Percentiles rank a stretch among this genome's conserved stretches.
Evolutionary conservation across 306 rosid species (phyloP).

Genomic region (Corylus heterophylla): DNA sequence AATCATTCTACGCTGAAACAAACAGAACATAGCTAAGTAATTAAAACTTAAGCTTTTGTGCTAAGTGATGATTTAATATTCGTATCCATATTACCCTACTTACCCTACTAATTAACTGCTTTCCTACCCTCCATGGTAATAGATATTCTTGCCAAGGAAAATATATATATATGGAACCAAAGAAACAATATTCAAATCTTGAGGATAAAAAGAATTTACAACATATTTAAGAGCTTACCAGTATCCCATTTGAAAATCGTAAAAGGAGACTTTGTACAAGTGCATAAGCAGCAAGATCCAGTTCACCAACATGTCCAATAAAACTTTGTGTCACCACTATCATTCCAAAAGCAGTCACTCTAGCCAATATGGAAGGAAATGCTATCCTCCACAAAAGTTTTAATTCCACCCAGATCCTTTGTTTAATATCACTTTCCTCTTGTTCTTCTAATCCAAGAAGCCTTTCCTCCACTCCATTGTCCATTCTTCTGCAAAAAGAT

Average conservation of each 20-base stretch:
- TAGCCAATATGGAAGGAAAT: slow-evolving; percentile 51
- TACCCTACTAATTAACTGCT: too few species aligned
- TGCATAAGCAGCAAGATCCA: slow-evolving; percentile 57
- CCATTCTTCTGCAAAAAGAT: neutral
- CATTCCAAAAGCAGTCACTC: slow-evolving; percentile 52
- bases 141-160: too few species aligned
- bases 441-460: slow-evolving; percentile 15
- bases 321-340: slow-evolving; percentile 48
- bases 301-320: slow-evolving; percentile 50
- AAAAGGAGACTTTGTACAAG: slow-evolving; percentile 46
- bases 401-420: slow-evolving; percentile 45
- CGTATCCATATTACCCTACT: too few species aligned
- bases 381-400: slow-evolving; percentile 55
- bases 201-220: neutral
- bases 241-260: slow-evolving; percentile 53
- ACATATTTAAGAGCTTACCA: slow-evolving; percentile 27
- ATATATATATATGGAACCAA: too few species aligned
- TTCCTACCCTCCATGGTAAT: too few species aligned
- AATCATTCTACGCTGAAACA: too few species aligned
- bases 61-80: too few species aligned
- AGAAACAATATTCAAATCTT: neutral
- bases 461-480: slow-evolving; percentile 5
- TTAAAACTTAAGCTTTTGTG: too few species aligned
- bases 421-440: slow-evolving; percentile 13
- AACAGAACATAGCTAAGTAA: too few species aligned